These are phyloP conservation scores for Thoreauomyces humboldtii DNA, from an alignment of 192 early-diverging fungal genomes.

Conservation along the genomic window DNA sequence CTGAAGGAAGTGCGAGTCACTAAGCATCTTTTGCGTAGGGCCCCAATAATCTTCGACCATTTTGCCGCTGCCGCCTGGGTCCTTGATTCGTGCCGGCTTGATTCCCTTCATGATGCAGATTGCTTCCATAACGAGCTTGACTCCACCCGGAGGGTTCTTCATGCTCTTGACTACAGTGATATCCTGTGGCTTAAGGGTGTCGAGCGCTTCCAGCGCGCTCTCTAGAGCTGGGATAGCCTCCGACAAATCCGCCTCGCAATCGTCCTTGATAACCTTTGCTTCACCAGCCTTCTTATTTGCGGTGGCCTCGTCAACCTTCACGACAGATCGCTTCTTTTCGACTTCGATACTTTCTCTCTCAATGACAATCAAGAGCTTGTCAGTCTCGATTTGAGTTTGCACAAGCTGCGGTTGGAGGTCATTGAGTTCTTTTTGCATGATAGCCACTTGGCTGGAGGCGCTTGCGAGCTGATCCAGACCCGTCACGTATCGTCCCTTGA, in stretches of 20 bases:
- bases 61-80: constrained; percentile 60
- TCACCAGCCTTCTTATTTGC: constrained; percentile 58
- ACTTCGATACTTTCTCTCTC: constrained; percentile 53
- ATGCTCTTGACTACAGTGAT: constrained; percentile 58
- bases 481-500: constrained; percentile 51
- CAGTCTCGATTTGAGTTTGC: constrained; percentile 53
- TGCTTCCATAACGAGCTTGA: constrained; percentile 62
- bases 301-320: constrained; percentile 56
- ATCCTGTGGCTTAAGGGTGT: constrained; percentile 58
- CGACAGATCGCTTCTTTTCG: constrained; percentile 54
- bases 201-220: constrained; percentile 53
- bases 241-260: constrained; percentile 59
- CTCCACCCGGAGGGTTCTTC: constrained; percentile 58
- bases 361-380: constrained; percentile 56
- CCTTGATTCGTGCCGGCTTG: constrained; percentile 60
- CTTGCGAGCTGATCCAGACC: constrained; percentile 57
- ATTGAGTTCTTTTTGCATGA: constrained; percentile 57
- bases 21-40: constrained; percentile 50
- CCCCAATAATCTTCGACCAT: constrained; percentile 68
- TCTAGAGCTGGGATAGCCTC: constrained; percentile 61
- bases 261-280: constrained; percentile 61
- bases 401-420: constrained; percentile 57
- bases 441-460: constrained; percentile 52
- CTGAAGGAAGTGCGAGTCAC: constrained; percentile 54
- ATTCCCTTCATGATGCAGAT: constrained; percentile 61